phyloP scores from a whole-genome alignment of 352 stramenopile species.

The Phytopythium vexans region DNA sequence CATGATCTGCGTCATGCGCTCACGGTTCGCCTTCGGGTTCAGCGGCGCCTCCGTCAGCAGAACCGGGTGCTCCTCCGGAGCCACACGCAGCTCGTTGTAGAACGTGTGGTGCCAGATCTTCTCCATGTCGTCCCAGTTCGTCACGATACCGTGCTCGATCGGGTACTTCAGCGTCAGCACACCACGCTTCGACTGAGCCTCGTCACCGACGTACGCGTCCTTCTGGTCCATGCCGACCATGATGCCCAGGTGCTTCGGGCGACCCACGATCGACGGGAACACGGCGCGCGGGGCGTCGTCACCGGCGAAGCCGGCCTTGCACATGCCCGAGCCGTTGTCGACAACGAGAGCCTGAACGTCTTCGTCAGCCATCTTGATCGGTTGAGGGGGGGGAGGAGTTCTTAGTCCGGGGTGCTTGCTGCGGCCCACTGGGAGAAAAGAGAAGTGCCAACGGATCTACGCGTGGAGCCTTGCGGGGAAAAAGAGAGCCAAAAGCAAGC shows the following conservation, averaged over 20 bases:
- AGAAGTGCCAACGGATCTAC: conserved; percentile 16
- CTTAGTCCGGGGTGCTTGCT: conserved; percentile 13
- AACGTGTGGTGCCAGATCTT: conserved; percentile 99
- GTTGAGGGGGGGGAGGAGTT: conserved; percentile 5
- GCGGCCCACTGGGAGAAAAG: conserved; percentile 22
- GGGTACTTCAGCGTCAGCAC: conserved; percentile 95
- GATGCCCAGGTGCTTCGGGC: conserved; percentile 95
- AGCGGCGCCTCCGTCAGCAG: conserved; percentile 93
- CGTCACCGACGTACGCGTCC: conserved; percentile 92
- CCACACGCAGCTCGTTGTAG: conserved; percentile 96
- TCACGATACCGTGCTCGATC: conserved; percentile 99
- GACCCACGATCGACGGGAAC: conserved; percentile 96
- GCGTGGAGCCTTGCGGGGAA: too few species aligned
- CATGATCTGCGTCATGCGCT: conserved; percentile 95
- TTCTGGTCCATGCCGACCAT: conserved; percentile 98
- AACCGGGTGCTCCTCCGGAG: conserved; percentile 96
- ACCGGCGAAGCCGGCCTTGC: conserved; percentile 97
- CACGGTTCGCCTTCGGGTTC: conserved; percentile 92
- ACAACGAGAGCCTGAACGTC: conserved; percentile 76
- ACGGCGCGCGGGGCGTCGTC: conserved; percentile 96
- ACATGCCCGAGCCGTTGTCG: conserved; percentile 99
- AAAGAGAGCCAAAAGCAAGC: conserved; percentile 1
- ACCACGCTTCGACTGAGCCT: conserved; percentile 92
- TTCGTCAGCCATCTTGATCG: conserved; percentile 55
- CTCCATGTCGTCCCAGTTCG: conserved; percentile 99